Percentiles rank a stretch among this genome's conserved stretches.
phyloP scores from a whole-genome alignment of 2,329 filamentous ascomycete species.

The Byssochlamys sp. region DNA sequence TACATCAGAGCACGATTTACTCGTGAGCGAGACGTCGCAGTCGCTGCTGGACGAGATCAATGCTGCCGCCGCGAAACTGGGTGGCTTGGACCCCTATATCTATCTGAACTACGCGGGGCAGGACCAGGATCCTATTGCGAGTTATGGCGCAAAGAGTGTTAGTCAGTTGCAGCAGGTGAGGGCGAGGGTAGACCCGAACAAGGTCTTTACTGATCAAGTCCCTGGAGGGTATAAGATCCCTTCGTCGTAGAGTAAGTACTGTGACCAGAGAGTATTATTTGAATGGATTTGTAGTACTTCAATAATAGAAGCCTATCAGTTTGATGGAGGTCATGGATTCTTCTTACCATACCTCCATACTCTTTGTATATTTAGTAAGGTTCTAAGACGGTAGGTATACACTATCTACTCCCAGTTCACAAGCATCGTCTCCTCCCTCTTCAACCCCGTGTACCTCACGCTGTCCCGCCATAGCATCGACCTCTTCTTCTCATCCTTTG shows the following conservation, averaged over 20 bases:
- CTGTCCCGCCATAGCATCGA: conserved; percentile 7
- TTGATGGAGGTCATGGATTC: background rate
- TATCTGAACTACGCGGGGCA: conserved; percentile 2
- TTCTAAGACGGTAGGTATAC: background rate
- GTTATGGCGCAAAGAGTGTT: conserved; percentile 1
- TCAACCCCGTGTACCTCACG: conserved; percentile 5
- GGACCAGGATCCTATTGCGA: conserved; percentile 1
- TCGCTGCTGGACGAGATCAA: background rate
- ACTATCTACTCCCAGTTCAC: conserved; percentile 2
- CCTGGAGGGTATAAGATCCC: conserved; percentile 4
- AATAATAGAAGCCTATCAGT: background rate
- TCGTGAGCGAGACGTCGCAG: background rate
- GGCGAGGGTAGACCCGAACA: background rate
- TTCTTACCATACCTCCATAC: no score
- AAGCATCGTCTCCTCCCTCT: conserved; percentile 4
- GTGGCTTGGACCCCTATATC: conserved; percentile 1
- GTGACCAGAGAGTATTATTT: background rate
- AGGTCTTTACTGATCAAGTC: conserved; percentile 1
- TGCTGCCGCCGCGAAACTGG: background rate
- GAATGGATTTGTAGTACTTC: background rate
- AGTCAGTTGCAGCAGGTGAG: background rate
- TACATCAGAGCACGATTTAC: background rate
- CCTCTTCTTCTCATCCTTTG: conserved; percentile 6
- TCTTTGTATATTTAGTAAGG: no score
- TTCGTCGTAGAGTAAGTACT: background rate